These are phyloP conservation scores for Trametes cubensis DNA, from an alignment of 768 basidiomycete species.

Conservation along the genomic window DNA sequence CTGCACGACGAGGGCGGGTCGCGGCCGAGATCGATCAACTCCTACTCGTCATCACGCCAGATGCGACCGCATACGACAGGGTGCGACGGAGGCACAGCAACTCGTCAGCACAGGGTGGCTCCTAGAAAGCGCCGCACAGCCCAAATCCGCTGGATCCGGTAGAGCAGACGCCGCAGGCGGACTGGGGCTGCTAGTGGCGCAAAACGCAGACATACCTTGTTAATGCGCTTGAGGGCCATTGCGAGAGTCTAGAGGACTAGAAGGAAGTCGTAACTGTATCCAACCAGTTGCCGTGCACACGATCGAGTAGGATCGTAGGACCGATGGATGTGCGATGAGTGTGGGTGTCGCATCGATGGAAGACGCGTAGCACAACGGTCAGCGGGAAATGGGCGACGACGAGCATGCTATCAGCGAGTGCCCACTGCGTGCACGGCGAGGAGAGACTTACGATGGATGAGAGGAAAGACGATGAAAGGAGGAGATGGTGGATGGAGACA, in stretches of 20 bases:
- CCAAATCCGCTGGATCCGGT: conserved; percentile 7
- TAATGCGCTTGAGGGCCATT: conserved; percentile 99
- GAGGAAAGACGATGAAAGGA: conserved; percentile 35
- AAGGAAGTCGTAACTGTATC: conserved; percentile 23
- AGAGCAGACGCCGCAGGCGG: conserved; percentile 11
- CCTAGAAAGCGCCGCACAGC: conserved; percentile 12
- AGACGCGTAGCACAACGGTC: conserved; percentile 5
- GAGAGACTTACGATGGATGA: conserved; percentile 22
- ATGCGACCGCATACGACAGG: neutral
- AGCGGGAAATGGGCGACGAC: neutral
- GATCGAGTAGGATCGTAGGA: conserved; percentile 42
- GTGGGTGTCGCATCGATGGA: conserved; percentile 10
- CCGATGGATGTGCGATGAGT: conserved; percentile 35
- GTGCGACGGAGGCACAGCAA: neutral
- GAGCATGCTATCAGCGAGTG: neutral
- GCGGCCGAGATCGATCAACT: conserved; percentile 98
- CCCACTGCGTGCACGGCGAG: neutral
- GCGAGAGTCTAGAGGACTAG: conserved; percentile 22
- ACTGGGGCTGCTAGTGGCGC: neutral
- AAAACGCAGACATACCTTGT: conserved; percentile 69
- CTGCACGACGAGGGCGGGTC: conserved; percentile 99
- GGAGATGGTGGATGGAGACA: conserved; percentile 32
- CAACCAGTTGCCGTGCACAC: conserved; percentile 12
- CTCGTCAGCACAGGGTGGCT: conserved; percentile 3
- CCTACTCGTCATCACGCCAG: conserved; percentile 50